Evolutionary conservation across 2,329 filamentous ascomycete genomes (phyloP), one percentile per base, ranked within the genome.

Genomic region (Polytolypa hystricis): DNA sequence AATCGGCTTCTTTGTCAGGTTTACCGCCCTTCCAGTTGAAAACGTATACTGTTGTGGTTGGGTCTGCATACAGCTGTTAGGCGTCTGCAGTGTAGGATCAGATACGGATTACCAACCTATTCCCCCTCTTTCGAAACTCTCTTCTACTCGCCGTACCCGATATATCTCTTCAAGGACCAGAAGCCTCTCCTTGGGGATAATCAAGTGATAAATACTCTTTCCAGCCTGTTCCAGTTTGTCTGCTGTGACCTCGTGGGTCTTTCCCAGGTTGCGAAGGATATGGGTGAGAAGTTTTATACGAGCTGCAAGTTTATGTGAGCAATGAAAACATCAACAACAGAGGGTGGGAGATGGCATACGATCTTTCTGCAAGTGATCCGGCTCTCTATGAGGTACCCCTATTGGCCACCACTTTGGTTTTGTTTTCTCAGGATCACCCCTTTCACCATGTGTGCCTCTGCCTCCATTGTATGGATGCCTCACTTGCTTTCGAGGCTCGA

Each of bases 381-480:
- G 66, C 47, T 69, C 66, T 47, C 56, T 63, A 50, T 69, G 66
- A 27, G 58, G 58, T 27, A 67, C 61, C 40, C 56, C 56, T 23
- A 51, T 42, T n/a, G 61, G 60, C 61, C 61, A 66, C 57, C 57
- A 65, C 9, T 57, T 54, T 6, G 65, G 65, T 44, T 61, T 65
- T 9, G 64, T 68, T 41, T 55, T 56, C 38, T 65, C 59, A 4
- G 61, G 57, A 40, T 68, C 61, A 1, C 56, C 54, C 4, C 52
- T 56, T 20, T 60, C 52, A 25, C 56, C 59, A 1, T 56, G 55
- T 1, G 57, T 51, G 17, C 57, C 55, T 41, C 53, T 54, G n/a
- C 61, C 58, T 8, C 65, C 65, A 45, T 68, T 69, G 45, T 69
- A 69, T 2, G 65, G 66, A 44, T 64, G 60, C 32, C 59, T 62